These are phyloP conservation scores for Camellia oleifera DNA, from an alignment of 179 eudicot species.

Conservation along the genomic window DNA sequence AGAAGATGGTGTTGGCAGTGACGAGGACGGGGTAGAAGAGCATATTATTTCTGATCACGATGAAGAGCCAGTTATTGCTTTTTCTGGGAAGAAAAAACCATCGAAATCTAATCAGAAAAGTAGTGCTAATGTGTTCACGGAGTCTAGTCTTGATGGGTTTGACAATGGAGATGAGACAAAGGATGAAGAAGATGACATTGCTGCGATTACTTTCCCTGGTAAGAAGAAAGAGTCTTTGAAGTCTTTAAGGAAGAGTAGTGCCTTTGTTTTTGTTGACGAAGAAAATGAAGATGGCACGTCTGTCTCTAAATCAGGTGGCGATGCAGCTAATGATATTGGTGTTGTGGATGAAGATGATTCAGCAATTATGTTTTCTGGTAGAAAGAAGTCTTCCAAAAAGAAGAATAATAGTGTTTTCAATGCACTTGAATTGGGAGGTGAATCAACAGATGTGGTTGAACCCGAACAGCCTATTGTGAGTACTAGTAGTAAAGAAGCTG, in stretches of 20 bases:
- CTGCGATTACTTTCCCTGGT: constrained; percentile 39
- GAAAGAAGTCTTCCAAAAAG: constrained; percentile 86
- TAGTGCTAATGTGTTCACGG: constrained; percentile 23
- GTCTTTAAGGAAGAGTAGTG: constrained; percentile 40
- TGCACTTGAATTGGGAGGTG: constrained; percentile 31
- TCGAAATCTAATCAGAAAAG: constrained; percentile 42
- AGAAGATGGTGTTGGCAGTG: constrained; percentile 33
- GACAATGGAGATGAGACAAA: constrained; percentile 30
- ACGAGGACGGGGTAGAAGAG: constrained; percentile 55
- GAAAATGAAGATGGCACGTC: constrained; percentile 47
- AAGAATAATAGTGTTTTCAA: constrained; percentile 38
- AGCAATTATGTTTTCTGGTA: constrained; percentile 60
- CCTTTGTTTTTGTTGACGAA: constrained; percentile 43
- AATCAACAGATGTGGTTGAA: constrained; percentile 18
- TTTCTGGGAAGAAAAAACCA: constrained; percentile 56
- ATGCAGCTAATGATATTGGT: constrained; percentile 20
- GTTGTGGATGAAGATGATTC: constrained; percentile 39
- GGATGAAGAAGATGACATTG: constrained; percentile 27
- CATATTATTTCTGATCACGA: constrained; percentile 27
- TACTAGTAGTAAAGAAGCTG: constrained; percentile 21
- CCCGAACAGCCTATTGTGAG: constrained; percentile 19
- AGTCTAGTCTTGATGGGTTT: constrained; percentile 32
- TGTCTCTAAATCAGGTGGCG: constrained; percentile 30
- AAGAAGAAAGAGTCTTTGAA: constrained; percentile 54
- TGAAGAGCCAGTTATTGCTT: constrained; percentile 37